A percentile compares a stretch with the other conserved stretches of the same genome.
These are phyloP conservation scores for Penicillium ochrochloron DNA, from an alignment of 495 filamentous ascomycete species.

Conservation along the genomic window DNA sequence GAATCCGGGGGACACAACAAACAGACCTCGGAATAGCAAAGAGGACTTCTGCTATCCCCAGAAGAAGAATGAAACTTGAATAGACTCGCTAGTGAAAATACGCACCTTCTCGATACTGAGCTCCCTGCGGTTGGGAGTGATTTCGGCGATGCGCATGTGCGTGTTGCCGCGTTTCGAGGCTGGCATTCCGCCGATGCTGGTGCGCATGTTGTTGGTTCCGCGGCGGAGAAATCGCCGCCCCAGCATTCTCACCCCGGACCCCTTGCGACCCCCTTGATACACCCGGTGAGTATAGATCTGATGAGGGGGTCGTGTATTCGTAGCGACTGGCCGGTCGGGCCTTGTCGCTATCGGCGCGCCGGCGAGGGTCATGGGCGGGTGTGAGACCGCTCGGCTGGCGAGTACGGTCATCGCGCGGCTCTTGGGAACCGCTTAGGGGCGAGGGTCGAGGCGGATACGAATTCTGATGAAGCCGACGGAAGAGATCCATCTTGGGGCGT, in stretches of 20 bases:
- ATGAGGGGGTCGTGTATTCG: constrained; percentile 30
- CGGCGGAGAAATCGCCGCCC: constrained; percentile 28
- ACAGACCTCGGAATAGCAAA: constrained; percentile 16
- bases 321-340: constrained; percentile 31
- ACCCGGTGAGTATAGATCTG: constrained; percentile 25
- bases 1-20: constrained; percentile 30
- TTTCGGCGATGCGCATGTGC: constrained; percentile 32
- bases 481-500: constrained; percentile 26
- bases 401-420: constrained; percentile 34
- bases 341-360: constrained; percentile 32
- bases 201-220: constrained; percentile 24
- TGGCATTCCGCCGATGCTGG: constrained; percentile 30
- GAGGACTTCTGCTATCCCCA: neutral
- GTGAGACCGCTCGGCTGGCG: constrained; percentile 22
- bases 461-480: constrained; percentile 22
- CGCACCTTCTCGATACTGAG: constrained; percentile 40
- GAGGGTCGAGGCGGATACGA: constrained; percentile 35
- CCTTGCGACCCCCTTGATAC: constrained; percentile 18
- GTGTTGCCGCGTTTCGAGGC: constrained; percentile 29
- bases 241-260: constrained; percentile 22
- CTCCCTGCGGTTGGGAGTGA: constrained; percentile 31
- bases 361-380: constrained; percentile 30
- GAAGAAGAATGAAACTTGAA: constrained; percentile 8
- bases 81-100: constrained; percentile 3
- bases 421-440: constrained; percentile 31